Conservation (phyloP, 1,284 basidiomycete species). For the Apiotrichum siamense region DNA sequence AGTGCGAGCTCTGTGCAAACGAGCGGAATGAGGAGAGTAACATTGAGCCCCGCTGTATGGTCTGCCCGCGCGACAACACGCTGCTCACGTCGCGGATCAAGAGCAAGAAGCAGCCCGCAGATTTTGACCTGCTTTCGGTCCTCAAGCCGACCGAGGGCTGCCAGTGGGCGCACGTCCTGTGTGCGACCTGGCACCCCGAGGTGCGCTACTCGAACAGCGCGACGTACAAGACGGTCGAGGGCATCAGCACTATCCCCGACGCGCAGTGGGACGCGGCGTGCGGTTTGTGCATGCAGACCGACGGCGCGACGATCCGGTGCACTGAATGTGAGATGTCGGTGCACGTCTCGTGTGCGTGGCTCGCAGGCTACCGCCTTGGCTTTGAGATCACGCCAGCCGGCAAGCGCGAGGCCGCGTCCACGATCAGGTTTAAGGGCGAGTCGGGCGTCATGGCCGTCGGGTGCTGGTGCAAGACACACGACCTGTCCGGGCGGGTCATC, state of each 20-base stretch:
- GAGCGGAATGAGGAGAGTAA: constrained; percentile 69
- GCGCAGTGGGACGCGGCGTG: constrained; percentile 45
- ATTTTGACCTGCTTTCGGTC: constrained; percentile 66
- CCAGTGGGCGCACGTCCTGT: constrained; percentile 86
- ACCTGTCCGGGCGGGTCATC: constrained; percentile 56
- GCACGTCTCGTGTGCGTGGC: constrained; percentile 88
- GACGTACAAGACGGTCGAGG: constrained; percentile 72
- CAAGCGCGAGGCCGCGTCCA: constrained; percentile 55
- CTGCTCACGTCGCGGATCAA: constrained; percentile 12
- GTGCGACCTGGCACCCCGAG: constrained; percentile 81
- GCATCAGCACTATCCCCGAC: constrained; percentile 65
- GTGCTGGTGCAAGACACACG: constrained; percentile 74
- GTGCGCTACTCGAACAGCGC: constrained; percentile 68
- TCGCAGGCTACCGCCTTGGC: constrained; percentile 70
- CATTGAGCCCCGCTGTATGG: constrained; percentile 49
- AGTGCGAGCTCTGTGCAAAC: constrained; percentile 78
- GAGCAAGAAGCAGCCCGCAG: constrained; percentile 49
- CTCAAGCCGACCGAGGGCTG: constrained; percentile 91
- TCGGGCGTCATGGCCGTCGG: constrained; percentile 74
- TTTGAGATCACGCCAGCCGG: constrained; percentile 80
- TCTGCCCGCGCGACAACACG: constrained; percentile 41
- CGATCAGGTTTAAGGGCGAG: constrained; percentile 78
- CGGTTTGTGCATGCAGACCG: constrained; percentile 57
- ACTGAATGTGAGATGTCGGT: constrained; percentile 71
- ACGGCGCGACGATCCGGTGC: constrained; percentile 79